phyloP scores from a whole-genome alignment of 2,329 filamentous ascomycete genomes.

The Arthrobotrys megalospora region DNA sequence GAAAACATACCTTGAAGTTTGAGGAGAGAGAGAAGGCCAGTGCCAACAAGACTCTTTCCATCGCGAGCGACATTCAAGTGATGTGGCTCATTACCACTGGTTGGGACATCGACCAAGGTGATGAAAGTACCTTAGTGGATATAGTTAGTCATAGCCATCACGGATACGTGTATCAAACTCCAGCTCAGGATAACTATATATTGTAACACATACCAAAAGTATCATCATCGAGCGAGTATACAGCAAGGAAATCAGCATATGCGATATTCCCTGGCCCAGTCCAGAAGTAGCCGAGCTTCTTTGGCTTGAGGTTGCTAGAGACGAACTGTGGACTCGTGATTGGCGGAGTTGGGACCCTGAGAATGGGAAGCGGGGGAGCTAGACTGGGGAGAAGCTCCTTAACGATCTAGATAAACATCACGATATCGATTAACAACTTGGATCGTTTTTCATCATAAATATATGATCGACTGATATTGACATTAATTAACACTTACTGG shows the following conservation, averaged over 20 bases:
- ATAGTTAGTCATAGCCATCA: slow-evolving; percentile 17
- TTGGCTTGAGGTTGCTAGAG: slow-evolving; percentile 73
- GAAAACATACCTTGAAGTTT: slow-evolving; percentile 69
- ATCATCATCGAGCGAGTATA: slow-evolving; percentile 74
- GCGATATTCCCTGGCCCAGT: slow-evolving; percentile 75
- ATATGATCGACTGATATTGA: too few species aligned
- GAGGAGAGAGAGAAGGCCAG: slow-evolving; percentile 74
- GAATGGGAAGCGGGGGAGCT: slow-evolving; percentile 73
- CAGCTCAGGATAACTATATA: background rate
- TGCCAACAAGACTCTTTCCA: slow-evolving; percentile 74
- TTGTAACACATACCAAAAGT: slow-evolving; percentile 62
- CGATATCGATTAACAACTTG: background rate
- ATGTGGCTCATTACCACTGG: slow-evolving; percentile 75
- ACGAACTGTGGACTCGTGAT: slow-evolving; percentile 72
- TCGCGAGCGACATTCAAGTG: slow-evolving; percentile 73
- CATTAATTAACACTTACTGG: too few species aligned
- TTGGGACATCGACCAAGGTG: slow-evolving; percentile 74
- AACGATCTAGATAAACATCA: slow-evolving; percentile 68
- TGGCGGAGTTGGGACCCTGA: slow-evolving; percentile 75
- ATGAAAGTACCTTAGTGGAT: slow-evolving; percentile 71
- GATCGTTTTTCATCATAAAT: too few species aligned
- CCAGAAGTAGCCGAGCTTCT: slow-evolving; percentile 79
- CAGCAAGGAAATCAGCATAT: slow-evolving; percentile 75
- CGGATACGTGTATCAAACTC: background rate
- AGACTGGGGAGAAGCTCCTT: slow-evolving; percentile 72